These are phyloP conservation scores for Cyberlindnera suaveolens DNA, from an alignment of 805 yeast genomes.

Conservation along the genomic window DNA sequence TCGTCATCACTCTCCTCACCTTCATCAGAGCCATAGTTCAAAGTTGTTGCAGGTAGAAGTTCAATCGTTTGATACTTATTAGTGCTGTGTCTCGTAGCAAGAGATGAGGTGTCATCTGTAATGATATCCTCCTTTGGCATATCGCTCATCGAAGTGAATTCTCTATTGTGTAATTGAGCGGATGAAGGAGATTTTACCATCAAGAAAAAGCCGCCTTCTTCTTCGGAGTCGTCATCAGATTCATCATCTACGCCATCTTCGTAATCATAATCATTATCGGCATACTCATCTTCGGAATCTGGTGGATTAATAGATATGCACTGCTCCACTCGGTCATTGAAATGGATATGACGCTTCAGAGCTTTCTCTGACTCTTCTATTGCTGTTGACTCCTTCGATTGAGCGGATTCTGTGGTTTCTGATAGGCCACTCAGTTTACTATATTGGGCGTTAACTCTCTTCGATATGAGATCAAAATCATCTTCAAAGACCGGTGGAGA, in stretches of 20 bases:
- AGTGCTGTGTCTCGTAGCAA: not conserved
- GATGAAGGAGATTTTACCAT: conserved; percentile 42
- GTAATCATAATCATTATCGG: conserved; percentile 16
- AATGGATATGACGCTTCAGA: conserved; percentile 67
- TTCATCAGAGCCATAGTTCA: conserved; percentile 70
- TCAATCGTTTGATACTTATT: conserved; percentile 43
- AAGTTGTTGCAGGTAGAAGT: conserved; percentile 76
- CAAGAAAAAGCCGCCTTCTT: conserved; percentile 65
- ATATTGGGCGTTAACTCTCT: conserved; percentile 24
- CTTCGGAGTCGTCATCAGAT: conserved; percentile 40
- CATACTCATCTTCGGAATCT: conserved; percentile 21
- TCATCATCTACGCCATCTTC: conserved; percentile 23
- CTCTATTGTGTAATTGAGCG: conserved; percentile 22
- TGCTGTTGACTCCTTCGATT: not conserved
- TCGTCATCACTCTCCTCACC: conserved; percentile 42
- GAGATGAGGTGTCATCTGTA: not conserved
- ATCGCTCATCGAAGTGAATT: conserved; percentile 5
- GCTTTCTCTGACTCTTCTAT: not conserved
- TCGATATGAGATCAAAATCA: conserved; percentile 21
- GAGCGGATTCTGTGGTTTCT: not conserved
- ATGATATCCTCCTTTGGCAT: conserved; percentile 7
- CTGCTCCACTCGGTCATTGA: conserved; percentile 91
- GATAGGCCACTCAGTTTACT: not conserved
- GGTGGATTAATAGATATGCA: conserved; percentile 61
- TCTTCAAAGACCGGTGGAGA: conserved; percentile 24